Evolutionary conservation across 2,329 filamentous ascomycete genomes (phyloP), one percentile per base, ranked within the genome.

Genomic region (Clarireedia paspali): DNA sequence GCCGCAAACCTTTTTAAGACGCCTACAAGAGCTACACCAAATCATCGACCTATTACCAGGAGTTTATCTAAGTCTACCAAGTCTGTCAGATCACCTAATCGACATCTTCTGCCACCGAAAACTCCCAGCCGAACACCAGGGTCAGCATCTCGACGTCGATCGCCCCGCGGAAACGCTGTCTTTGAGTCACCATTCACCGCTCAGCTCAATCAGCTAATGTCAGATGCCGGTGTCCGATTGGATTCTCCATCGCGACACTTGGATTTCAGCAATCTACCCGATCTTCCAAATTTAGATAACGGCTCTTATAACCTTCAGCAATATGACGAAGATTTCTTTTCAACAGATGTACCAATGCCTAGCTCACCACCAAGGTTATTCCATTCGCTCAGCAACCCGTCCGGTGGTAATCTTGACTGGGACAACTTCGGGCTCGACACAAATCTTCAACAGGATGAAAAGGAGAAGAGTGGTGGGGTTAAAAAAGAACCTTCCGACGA

Each of bases 321-420:
- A 27, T 67, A 67, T 62, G 66, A 55, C 55, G 68, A 71, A 42
- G 73, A 75, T 53, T 69, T 75, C 56, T 72, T 76, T 53, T 70
- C 70, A 20, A 73, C 73, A 1, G 73, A 74, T 63, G 66, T 69
- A 40, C 70, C 70, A 5, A 75, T 77, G 73, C 74, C 74, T 38
- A 75, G 71, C 58, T 74, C 72, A 24, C 74, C 74, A 23, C 74
- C 75, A 27, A 63, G 66, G 12, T 65, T 69, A 50, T 73, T 74
- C 54, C 62, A 63, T 42, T 51, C 66, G 6, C 68, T 55, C 14
- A 36, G 34, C 30, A 44, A 55, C 30, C 42, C 53, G 9, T 20
- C 46, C 2, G 53, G 20, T n/a, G 53, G 26, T 17, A 9, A 39
- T 36, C 7, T 55, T 24, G 26, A 55, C 30, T 55, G 53, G 52